phyloP scores from a whole-genome alignment of 2,329 filamentous ascomycete species.

The Ilyonectria sp. region DNA sequence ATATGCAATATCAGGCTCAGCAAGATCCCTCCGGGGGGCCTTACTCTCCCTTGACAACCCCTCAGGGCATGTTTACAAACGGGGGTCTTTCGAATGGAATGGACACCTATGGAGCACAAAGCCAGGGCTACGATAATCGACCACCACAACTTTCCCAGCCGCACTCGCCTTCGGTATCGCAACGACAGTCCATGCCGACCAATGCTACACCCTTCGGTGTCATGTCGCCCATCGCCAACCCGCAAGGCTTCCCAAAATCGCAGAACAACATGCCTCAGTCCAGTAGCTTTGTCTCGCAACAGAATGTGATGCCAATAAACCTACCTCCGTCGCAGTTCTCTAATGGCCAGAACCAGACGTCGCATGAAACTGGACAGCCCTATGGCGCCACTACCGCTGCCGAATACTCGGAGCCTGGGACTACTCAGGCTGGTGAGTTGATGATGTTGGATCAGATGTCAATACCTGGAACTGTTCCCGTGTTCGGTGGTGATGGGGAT shows the following conservation, averaged over 20 bases:
- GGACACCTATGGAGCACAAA: constrained; percentile 60
- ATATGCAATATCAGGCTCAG: constrained; percentile 63
- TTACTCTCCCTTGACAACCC: constrained; percentile 63
- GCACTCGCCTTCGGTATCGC: constrained; percentile 58
- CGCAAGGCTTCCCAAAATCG: constrained; percentile 65
- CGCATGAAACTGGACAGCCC: constrained; percentile 54
- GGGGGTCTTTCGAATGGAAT: constrained; percentile 51
- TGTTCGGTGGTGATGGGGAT: constrained; percentile 88
- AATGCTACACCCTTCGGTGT: constrained; percentile 66
- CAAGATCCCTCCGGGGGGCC: constrained; percentile 61
- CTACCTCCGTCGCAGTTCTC: constrained; percentile 74
- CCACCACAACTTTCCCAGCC: constrained; percentile 44
- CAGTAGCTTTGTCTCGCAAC: constrained; percentile 69
- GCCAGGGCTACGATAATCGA: constrained; percentile 53
- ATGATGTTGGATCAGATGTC: constrained; percentile 75
- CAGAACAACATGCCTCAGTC: constrained; percentile 62
- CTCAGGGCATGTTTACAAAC: constrained; percentile 52
- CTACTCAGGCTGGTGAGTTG: constrained; percentile 67
- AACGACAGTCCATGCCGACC: constrained; percentile 63
- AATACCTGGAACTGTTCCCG: constrained; percentile 80
- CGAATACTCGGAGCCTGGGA: constrained; percentile 64
- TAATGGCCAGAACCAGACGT: constrained; percentile 43
- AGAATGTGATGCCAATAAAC: constrained; percentile 75
- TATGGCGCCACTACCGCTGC: constrained; percentile 56
- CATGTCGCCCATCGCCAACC: constrained; percentile 66